These are phyloP conservation scores for Diplodia intermedia DNA, from an alignment of 2,329 filamentous ascomycete species.

Conservation along the genomic window DNA sequence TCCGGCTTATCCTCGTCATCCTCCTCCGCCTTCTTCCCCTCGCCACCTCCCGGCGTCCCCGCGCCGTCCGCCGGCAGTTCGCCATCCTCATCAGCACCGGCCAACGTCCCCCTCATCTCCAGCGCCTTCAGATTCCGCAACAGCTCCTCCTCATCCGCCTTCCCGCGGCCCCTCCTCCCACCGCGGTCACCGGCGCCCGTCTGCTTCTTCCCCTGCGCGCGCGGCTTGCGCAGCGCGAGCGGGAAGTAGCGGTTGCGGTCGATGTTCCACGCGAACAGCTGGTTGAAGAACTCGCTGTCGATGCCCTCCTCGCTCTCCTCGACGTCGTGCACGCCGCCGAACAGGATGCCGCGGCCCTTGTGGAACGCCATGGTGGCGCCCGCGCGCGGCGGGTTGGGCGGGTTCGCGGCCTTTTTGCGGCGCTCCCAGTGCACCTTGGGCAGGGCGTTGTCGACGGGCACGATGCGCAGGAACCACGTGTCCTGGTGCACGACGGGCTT, in stretches of 20 bases:
- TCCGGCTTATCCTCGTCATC: slow-evolving; percentile 63
- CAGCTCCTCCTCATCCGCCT: slow-evolving; percentile 91
- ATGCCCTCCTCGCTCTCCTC: slow-evolving; percentile 93
- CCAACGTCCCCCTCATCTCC: slow-evolving; percentile 73
- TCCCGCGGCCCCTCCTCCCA: slow-evolving; percentile 73
- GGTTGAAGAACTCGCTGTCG: slow-evolving; percentile 96
- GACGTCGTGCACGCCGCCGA: slow-evolving; percentile 93
- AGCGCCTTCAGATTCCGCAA: slow-evolving; percentile 85
- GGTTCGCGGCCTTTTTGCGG: slow-evolving; percentile 88
- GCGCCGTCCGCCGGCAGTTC: slow-evolving; percentile 39
- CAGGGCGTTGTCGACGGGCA: slow-evolving; percentile 67
- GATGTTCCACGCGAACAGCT: slow-evolving; percentile 90
- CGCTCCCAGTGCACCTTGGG: slow-evolving; percentile 89
- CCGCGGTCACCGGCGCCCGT: slow-evolving; percentile 61
- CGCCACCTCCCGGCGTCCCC: slow-evolving; percentile 32
- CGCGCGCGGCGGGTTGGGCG: slow-evolving; percentile 81
- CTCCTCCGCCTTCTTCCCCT: slow-evolving; percentile 37
- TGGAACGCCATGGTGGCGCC: slow-evolving; percentile 95
- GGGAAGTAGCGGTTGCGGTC: slow-evolving; percentile 96
- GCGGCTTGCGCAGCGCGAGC: slow-evolving; percentile 75
- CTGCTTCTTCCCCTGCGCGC: slow-evolving; percentile 66
- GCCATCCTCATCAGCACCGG: slow-evolving; percentile 45
- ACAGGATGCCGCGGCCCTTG: slow-evolving; percentile 89
- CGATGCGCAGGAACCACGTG: slow-evolving; percentile 88
- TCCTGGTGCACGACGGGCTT: slow-evolving; percentile 93